These are phyloP conservation scores for Myxozyma mucilagina DNA, from an alignment of 805 yeast species.

Conservation along the genomic window DNA sequence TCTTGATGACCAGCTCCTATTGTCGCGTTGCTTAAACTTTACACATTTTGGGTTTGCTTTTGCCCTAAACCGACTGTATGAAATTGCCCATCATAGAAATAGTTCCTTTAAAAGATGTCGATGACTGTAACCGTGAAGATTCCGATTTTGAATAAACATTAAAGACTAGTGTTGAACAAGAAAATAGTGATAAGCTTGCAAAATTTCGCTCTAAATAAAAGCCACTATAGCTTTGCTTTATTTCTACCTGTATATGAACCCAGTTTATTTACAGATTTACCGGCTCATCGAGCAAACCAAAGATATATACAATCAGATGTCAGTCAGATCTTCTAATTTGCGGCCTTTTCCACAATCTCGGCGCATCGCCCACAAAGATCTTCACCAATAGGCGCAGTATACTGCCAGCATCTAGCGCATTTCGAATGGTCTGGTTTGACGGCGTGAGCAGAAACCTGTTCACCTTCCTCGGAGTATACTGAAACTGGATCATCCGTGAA, in stretches of 20 bases:
- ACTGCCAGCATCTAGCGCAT: conserved; percentile 97
- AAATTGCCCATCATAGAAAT: too few species aligned
- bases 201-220: too few species aligned
- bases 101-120: too few species aligned
- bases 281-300: neutral
- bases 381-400: conserved; percentile 52
- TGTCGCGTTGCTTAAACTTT: too few species aligned
- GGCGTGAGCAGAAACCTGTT: conserved; percentile 37
- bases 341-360: conserved; percentile 2
- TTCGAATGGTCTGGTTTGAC: conserved; percentile 51
- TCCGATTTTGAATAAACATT: too few species aligned
- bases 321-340: neutral
- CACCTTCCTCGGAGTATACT: conserved; percentile 9
- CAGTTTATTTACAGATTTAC: neutral
- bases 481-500: neutral
- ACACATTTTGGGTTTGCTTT: too few species aligned
- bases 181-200: too few species aligned
- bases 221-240: too few species aligned
- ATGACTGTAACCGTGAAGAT: too few species aligned
- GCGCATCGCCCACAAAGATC: conserved; percentile 69
- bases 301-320: neutral
- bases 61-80: too few species aligned
- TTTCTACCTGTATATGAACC: neutral
- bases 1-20: too few species aligned
- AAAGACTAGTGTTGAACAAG: too few species aligned